Percentiles rank a stretch among this genome's conserved stretches.
Conservation (phyloP, 352 stramenopile species). For the Phytopythium boreale region DNA sequence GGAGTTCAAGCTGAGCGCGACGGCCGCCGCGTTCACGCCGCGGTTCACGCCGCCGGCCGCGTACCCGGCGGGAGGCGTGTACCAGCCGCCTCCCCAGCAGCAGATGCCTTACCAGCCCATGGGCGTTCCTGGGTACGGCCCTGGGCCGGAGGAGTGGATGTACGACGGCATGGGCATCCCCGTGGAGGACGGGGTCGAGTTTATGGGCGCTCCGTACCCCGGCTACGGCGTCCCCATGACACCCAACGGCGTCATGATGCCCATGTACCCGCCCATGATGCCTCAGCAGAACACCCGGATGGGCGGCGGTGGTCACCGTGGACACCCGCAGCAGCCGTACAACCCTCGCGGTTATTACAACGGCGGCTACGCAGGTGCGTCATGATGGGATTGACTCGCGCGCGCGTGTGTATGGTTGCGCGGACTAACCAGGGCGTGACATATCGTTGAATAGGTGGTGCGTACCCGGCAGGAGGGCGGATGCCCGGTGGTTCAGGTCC, state of each 20-base stretch:
- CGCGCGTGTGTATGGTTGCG: slow-evolving; percentile 1
- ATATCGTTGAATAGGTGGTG: slow-evolving; percentile 10
- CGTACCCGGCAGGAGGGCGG: slow-evolving; percentile 28
- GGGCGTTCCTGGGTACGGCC: slow-evolving; percentile 39
- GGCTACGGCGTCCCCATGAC: slow-evolving; percentile 70
- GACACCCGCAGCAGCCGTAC: slow-evolving; percentile 58
- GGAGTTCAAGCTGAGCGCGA: slow-evolving; percentile 82
- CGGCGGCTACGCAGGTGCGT: slow-evolving; percentile 27
- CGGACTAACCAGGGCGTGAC: neutral
- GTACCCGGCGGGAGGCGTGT: slow-evolving; percentile 40
- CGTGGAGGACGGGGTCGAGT: slow-evolving; percentile 52
- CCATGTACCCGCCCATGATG: slow-evolving; percentile 70
- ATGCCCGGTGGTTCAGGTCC: slow-evolving; percentile 27
- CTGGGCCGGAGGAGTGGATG: slow-evolving; percentile 72
- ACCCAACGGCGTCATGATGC: slow-evolving; percentile 14
- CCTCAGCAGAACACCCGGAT: slow-evolving; percentile 55
- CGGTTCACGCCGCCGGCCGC: slow-evolving; percentile 36
- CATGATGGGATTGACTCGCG: neutral
- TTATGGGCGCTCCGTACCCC: slow-evolving; percentile 53
- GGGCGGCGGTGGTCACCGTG: slow-evolving; percentile 32
- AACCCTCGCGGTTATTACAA: slow-evolving; percentile 56
- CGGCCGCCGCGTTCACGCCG: slow-evolving; percentile 65
- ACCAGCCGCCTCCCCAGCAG: slow-evolving; percentile 28
- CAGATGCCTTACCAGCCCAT: slow-evolving; percentile 35
- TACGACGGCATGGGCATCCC: slow-evolving; percentile 48